Percentiles rank a stretch among this genome's conserved stretches.
phyloP scores from a whole-genome alignment of 441 rosid genomes.

The Pelargonium myrrhifolium region DNA sequence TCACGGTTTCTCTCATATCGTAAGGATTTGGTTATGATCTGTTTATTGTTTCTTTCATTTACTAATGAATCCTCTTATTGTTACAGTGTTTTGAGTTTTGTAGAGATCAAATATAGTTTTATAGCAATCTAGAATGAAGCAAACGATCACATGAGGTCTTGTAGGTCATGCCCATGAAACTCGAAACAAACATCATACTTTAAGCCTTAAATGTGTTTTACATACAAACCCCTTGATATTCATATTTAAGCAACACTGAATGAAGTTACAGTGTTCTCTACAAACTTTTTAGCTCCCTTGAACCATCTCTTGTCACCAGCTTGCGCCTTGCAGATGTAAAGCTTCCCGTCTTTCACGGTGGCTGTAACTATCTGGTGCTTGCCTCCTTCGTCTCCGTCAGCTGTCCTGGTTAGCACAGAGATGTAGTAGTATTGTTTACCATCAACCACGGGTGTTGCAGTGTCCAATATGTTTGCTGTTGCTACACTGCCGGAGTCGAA shows the following conservation, averaged over 20 bases:
- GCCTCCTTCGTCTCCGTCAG: conserved; percentile 96
- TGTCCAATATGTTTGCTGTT: conserved; percentile 76
- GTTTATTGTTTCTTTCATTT: too few relatives aligned
- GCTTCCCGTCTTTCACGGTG: conserved; percentile 75
- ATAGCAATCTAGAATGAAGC: too few relatives aligned
- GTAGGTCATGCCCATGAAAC: too few relatives aligned
- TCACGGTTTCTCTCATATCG: too few relatives aligned
- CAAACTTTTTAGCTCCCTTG: conserved; percentile 81
- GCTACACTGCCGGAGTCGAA: conserved; percentile 69
- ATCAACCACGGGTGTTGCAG: conserved; percentile 26
- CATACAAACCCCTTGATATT: conserved; percentile 16
- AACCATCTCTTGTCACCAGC: conserved; percentile 99
- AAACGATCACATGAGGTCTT: too few relatives aligned
- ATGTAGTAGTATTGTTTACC: conserved; percentile 62
- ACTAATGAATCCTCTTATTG: too few relatives aligned
- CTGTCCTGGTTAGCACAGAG: conserved; percentile 81
- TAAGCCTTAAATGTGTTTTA: conserved; percentile 13
- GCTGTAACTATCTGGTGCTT: conserved; percentile 83
- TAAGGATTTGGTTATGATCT: too few relatives aligned
- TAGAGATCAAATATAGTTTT: too few relatives aligned
- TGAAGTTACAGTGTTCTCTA: conserved; percentile 66
- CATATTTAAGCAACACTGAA: conserved; percentile 70
- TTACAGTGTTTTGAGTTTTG: too few relatives aligned
- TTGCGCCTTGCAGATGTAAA: conserved; percentile 93
- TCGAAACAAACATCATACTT: too few relatives aligned